Evolutionary conservation across 2,329 filamentous ascomycete species (phyloP).

Genomic region (Pestalotiopsis sp.): DNA sequence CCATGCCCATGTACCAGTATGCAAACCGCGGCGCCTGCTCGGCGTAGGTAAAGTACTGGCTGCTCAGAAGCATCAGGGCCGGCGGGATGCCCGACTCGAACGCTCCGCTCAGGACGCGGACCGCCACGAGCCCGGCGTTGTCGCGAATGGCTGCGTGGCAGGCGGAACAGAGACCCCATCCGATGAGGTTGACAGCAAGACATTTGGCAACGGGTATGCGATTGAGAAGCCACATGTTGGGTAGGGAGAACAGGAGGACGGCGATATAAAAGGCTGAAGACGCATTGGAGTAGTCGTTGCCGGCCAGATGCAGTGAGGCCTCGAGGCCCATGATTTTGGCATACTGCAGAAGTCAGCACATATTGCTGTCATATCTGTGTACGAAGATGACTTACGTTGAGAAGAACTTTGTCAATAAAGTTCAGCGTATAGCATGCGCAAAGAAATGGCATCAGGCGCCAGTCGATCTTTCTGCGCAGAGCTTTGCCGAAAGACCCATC

Average conservation of each 20-base stretch:
- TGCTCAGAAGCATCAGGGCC: conserved; percentile 1
- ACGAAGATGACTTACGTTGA: not conserved
- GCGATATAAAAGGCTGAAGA: conserved; percentile 6
- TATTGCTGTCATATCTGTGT: no score
- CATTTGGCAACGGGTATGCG: not conserved
- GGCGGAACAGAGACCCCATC: not conserved
- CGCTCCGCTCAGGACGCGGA: not conserved
- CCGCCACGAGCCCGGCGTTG: not conserved
- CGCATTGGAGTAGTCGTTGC: conserved; percentile 6
- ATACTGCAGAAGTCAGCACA: not conserved
- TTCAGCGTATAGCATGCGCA: conserved; percentile 4
- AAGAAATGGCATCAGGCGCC: not conserved
- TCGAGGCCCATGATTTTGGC: conserved; percentile 6
- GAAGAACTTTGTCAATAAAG: conserved; percentile 5
- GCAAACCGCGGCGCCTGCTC: not conserved
- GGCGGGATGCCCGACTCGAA: conserved; percentile 1
- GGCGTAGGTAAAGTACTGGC: conserved; percentile 1
- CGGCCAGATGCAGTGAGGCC: not conserved
- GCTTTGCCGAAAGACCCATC: not conserved
- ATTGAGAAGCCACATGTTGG: conserved; percentile 5
- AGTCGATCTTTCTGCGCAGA: not conserved
- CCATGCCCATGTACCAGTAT: conserved; percentile 8
- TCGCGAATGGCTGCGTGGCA: not conserved
- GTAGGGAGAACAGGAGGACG: not conserved
- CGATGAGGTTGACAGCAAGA: not conserved